phyloP scores from a whole-genome alignment of 106 monocot species.

The Platanthera zijinensis region DNA sequence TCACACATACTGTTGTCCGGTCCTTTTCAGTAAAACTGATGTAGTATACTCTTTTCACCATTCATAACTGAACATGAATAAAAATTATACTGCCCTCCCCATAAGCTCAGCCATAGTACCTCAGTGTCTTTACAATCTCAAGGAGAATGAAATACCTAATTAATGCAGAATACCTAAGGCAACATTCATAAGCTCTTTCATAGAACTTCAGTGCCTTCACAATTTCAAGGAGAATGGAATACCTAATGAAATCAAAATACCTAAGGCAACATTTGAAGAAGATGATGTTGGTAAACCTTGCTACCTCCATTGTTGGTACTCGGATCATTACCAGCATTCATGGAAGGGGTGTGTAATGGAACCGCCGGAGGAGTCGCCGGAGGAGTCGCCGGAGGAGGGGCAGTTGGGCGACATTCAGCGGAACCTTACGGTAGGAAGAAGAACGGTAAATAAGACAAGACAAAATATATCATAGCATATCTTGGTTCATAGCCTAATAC shows the following conservation, averaged over 20 bases:
- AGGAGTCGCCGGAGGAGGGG: no score
- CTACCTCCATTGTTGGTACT: conserved; percentile 82
- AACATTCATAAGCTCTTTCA: conserved; percentile 9
- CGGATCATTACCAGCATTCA: conserved; percentile 40
- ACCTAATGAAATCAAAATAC: neutral
- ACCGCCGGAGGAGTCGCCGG: no score
- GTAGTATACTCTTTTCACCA: neutral
- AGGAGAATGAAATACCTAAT: neutral
- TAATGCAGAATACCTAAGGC: neutral
- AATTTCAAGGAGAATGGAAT: neutral
- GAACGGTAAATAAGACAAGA: no score
- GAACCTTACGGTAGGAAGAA: no score
- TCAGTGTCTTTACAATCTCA: conserved; percentile 11
- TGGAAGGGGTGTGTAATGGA: no score
- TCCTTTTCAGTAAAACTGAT: neutral
- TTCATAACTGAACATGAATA: conserved; percentile 16
- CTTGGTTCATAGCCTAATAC: no score
- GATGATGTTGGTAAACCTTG: conserved; percentile 43
- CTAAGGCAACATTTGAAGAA: neutral
- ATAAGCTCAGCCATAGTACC: conserved; percentile 32
- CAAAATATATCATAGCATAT: no score
- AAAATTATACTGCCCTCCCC: conserved; percentile 27
- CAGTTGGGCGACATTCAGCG: no score
- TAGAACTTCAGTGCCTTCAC: conserved; percentile 36
- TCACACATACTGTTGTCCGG: neutral